Evolutionary conservation across 108 stramenopile genomes (phyloP).

Genomic region (Chaetoceros tenuissimus): DNA sequence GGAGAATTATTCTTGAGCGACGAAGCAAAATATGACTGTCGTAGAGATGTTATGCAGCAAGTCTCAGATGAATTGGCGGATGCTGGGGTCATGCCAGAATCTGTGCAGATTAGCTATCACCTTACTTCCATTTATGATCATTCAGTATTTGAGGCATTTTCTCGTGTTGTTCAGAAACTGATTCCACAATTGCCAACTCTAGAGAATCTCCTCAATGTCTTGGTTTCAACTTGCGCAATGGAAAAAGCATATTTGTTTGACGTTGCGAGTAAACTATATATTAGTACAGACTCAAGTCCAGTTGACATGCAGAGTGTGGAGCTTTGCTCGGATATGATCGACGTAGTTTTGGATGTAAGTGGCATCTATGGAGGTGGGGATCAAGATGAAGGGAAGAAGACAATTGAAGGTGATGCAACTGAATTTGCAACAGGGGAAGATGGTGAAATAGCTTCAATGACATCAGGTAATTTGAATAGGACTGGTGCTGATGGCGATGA

Average conservation of each 20-base stretch:
- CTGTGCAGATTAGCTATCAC: slow-evolving; percentile 81
- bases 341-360: slow-evolving; percentile 97
- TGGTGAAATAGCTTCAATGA: slow-evolving; percentile 14
- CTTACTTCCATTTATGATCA: slow-evolving; percentile 97
- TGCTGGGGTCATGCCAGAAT: slow-evolving; percentile 70
- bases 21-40: slow-evolving; percentile 95
- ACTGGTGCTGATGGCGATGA: not conserved
- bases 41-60: slow-evolving; percentile 84
- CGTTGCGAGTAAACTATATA: slow-evolving; percentile 95
- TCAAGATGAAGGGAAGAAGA: slow-evolving; percentile 4
- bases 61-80: slow-evolving; percentile 79
- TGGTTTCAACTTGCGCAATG: slow-evolving; percentile 91
- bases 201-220: slow-evolving; percentile 89
- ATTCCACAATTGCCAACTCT: slow-evolving; percentile 92
- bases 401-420: not conserved
- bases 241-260: slow-evolving; percentile 98
- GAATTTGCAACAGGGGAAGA: slow-evolving; percentile 11
- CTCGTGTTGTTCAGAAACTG: slow-evolving; percentile 84
- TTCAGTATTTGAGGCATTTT: slow-evolving; percentile 94
- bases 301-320: slow-evolving; percentile 95
- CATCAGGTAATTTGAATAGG: slow-evolving; percentile 1
- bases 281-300: slow-evolving; percentile 94
- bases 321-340: slow-evolving; percentile 98
- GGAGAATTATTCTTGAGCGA: slow-evolving; percentile 96
- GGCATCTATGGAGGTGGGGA: slow-evolving; percentile 93